A percentile compares a stretch with the other conserved stretches of the same genome.
phyloP scores from a whole-genome alignment of 139 green algal species.

The Chlamydomonas applanata region DNA sequence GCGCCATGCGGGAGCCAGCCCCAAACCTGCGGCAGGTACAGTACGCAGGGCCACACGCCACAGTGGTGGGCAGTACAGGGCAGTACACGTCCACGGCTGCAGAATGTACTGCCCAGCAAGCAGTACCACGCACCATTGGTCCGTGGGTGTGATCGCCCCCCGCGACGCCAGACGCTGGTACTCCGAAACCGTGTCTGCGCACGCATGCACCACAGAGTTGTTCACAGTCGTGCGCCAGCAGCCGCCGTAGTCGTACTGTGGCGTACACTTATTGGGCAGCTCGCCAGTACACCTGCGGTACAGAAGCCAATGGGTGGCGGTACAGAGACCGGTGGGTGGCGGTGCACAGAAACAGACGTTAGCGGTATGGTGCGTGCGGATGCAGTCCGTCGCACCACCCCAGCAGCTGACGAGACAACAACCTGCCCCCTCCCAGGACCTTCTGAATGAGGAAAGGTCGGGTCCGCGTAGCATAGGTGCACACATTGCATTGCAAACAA shows the following conservation, averaged over 20 bases:
- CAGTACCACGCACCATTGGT: neutral
- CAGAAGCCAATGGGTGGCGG: neutral
- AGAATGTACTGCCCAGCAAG: too few species aligned
- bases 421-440: too few species aligned
- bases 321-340: neutral
- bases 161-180: neutral
- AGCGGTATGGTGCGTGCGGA: neutral
- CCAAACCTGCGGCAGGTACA: too few species aligned
- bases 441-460: too few species aligned
- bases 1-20: too few species aligned
- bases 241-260: constrained; percentile 41
- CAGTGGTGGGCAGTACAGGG: too few species aligned
- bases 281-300: constrained; percentile 60
- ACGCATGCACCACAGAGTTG: neutral
- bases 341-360: too few species aligned
- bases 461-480: too few species aligned
- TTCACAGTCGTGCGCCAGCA: constrained; percentile 57
- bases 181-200: neutral
- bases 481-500: too few species aligned
- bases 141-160: neutral
- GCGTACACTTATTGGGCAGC: constrained; percentile 61
- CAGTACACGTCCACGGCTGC: too few species aligned
- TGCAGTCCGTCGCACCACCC: neutral
- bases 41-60: too few species aligned
- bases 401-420: too few species aligned